Evolutionary conservation across 495 filamentous ascomycete genomes (phyloP), one percentile per base, ranked within the genome.

Genomic region (Wilcoxina mikolae): DNA sequence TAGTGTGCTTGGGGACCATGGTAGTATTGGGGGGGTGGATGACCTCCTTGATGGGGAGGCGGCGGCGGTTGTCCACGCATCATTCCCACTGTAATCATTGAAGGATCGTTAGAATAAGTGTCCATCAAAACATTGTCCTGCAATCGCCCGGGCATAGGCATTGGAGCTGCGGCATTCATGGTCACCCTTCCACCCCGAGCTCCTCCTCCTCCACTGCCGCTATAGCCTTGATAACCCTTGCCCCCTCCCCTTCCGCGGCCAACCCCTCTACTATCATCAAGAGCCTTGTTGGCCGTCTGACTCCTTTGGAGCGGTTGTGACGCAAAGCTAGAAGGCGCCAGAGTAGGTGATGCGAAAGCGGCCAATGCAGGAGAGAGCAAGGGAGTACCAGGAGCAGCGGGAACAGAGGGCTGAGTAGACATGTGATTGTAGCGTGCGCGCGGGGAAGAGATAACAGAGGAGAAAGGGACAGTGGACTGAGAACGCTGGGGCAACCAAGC

Each of bases 61-160:
- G 58, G 61, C 4, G 49, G 31, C 23, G n/a, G n/a, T n/a, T 60
- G 62, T 20, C 62, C 63, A 42, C 62, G 62, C 56, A 66, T 65
- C 63, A 66, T 65, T 53, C 63, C 63, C 63, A 66, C 63, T 66
- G 46, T 42, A 57, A 22, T 41, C 35, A 57, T 29, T 28, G 56
- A 57, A 52, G 33, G 27, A 53, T 65, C 47, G 63, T 66, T 65
- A 66, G 63, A 66, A 66, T 59, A 65, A 53, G 42, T 24, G 54
- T 51, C 51, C 42, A 50, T 52, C 50, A 57, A 49, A 33, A 51
- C 48, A 31, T 52, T 52, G 49, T 52, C 49, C 49, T 35, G 26
- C 18, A n/a, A 10, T 15, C 49, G 4, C 23, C 26, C 45, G 45
- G 45, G 28, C 31, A 23, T 22, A 23, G 58, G 53, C 33, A 58